phyloP scores from a whole-genome alignment of 306 rosid species.

The Lathyrus aphaca region DNA sequence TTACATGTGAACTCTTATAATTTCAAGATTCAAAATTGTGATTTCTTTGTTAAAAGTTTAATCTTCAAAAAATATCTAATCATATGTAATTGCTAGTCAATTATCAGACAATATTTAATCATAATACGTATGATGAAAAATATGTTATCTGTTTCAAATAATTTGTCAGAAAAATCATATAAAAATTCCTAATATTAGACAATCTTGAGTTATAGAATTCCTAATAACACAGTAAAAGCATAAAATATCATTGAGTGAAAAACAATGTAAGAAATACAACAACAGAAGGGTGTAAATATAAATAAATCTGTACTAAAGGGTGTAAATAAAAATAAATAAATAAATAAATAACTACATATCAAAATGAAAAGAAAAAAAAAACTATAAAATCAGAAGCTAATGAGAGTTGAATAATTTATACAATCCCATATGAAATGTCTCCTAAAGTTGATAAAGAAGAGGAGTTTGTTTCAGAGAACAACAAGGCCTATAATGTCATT shows the following conservation, averaged over 20 bases:
- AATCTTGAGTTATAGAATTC: too few species aligned
- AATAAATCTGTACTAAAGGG: constrained; percentile 7
- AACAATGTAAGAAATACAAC: not conserved
- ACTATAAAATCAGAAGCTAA: constrained; percentile 27
- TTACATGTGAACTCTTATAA: too few species aligned
- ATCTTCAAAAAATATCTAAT: too few species aligned
- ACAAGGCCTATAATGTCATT: not conserved
- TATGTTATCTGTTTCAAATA: not conserved
- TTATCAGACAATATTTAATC: not conserved
- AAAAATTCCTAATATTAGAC: too few species aligned
- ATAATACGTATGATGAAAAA: not conserved
- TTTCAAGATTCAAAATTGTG: too few species aligned
- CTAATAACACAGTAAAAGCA: too few species aligned
- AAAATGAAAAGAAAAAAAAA: not conserved
- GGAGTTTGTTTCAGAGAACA: constrained; percentile 17
- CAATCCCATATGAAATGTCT: constrained; percentile 3
- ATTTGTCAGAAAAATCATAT: too few species aligned
- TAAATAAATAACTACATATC: not conserved
- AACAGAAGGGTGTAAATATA: not conserved
- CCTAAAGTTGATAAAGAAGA: constrained; percentile 8
- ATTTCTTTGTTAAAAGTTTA: too few species aligned
- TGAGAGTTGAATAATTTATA: constrained; percentile 6
- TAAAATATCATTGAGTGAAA: not conserved
- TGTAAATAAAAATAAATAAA: not conserved
- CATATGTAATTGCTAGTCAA: too few species aligned